A percentile compares a stretch with the other conserved stretches of the same genome.
Evolutionary conservation across 2,329 filamentous ascomycete genomes (phyloP).

Genomic region (Paracoccidioides lutzii): DNA sequence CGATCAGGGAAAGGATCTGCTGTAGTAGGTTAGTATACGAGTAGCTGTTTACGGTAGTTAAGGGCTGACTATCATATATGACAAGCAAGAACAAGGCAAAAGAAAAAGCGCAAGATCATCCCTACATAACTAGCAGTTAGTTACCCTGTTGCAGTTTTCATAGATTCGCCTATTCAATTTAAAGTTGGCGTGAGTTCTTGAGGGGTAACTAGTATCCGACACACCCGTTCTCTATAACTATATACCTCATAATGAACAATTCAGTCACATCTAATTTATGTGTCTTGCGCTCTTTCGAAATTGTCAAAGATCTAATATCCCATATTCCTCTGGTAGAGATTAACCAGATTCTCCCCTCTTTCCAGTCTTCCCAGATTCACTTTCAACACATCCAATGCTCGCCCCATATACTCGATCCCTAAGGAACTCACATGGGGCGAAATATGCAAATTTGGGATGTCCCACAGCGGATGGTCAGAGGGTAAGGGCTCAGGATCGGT

Average conservation of each 20-base stretch:
- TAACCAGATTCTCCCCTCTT: constrained; percentile 45
- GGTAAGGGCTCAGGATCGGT: constrained; percentile 69
- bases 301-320: constrained; percentile 40
- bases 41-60: too few species aligned
- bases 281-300: neutral
- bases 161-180: too few species aligned
- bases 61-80: too few species aligned
- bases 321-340: constrained; percentile 46
- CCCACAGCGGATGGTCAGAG: constrained; percentile 55
- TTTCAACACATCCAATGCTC: constrained; percentile 46
- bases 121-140: too few species aligned
- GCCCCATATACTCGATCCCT: constrained; percentile 42
- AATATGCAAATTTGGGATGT: constrained; percentile 54
- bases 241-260: neutral
- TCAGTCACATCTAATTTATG: neutral
- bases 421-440: constrained; percentile 52
- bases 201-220: too few species aligned
- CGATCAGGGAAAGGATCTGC: too few species aligned
- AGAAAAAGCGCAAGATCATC: too few species aligned
- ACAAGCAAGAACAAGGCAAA: too few species aligned
- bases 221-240: neutral
- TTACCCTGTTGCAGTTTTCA: too few species aligned
- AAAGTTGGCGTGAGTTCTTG: too few species aligned
- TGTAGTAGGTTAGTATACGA: too few species aligned
- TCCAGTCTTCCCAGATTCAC: constrained; percentile 43